Base-by-base conservation (phyloP, 164 flowering plant species). In the Taxillus chinensis region DNA sequence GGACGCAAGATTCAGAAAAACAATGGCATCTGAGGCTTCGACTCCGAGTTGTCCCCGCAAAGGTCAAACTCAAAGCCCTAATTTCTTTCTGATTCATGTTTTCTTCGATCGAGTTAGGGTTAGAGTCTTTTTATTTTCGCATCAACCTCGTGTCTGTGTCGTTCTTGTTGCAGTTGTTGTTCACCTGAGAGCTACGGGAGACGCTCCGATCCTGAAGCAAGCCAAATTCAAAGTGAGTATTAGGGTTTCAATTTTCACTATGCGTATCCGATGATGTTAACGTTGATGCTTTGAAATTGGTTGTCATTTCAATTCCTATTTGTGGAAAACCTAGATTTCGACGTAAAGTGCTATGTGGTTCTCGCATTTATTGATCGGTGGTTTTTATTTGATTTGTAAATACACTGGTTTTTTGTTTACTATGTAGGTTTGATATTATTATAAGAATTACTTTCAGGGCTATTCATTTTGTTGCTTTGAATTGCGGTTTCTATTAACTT, bases 151-250 rank as follows among this genome's bases (percentile, higher is more conserved):
- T 5, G 3, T 7, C 4, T 2, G 3, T 37, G 11, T 54, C 5
- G 16, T 59, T 61, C 27, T 54, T 37, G 59, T n/a, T 74, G 75
- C 73, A 90, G 98, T 92, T 60, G 89, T 92, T 16, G 83, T 92
- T 40, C 97, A 88, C 73, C 73, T 90, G 49, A 78, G 93, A 74
- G 96, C 96, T 8, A 88, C 96, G 2, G 98, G 97, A 5, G 97
- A 89, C 51, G 98, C 97, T 41, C 97, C 96, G 0, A 88, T 93
- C n/a, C 96, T 93, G 62, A 93, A 93, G 73, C 98, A 93, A 77
- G 78, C 86, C 54, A 93, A 93, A 61, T 93, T 93, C 81, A 90
- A 90, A 92, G 96, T 85, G 27, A 6, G 40, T n/a, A 11, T 53
- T 54, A 6, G 11, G 57, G 5, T 27, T 17, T 54, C 6, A 54